Conservation (phyloP, 2,329 filamentous ascomycete species). For the Fusarium xylarioides region DNA sequence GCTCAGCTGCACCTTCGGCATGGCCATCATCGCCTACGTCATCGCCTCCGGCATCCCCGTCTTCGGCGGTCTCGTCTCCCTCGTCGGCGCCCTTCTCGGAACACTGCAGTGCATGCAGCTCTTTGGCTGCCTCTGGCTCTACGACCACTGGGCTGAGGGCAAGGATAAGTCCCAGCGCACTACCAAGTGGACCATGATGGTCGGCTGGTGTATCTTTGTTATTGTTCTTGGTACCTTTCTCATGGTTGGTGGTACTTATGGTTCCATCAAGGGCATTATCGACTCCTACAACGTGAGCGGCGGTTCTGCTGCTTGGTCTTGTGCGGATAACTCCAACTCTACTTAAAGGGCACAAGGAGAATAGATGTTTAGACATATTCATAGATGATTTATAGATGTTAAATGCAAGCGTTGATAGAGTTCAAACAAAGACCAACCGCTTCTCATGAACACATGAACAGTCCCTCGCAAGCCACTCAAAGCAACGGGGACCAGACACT, state of each 20-base stretch:
- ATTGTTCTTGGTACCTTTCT: slow-evolving; percentile 47
- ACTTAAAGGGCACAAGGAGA: background rate
- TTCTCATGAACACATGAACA: background rate
- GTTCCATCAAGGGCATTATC: slow-evolving; percentile 49
- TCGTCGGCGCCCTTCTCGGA: slow-evolving; percentile 45
- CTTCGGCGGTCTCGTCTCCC: slow-evolving; percentile 43
- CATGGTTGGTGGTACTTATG: slow-evolving; percentile 57
- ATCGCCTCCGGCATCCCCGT: slow-evolving; percentile 39
- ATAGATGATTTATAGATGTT: slow-evolving; percentile 14
- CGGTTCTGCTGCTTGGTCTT: slow-evolving; percentile 53
- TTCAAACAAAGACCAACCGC: background rate
- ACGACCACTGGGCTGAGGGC: slow-evolving; percentile 41
- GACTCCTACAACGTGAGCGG: slow-evolving; percentile 48
- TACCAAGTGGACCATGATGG: slow-evolving; percentile 26
- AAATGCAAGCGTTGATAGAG: slow-evolving; percentile 21
- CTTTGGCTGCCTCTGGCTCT: slow-evolving; percentile 45
- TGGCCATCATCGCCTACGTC: slow-evolving; percentile 43
- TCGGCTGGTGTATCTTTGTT: slow-evolving; percentile 17
- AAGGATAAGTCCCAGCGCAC: slow-evolving; percentile 22
- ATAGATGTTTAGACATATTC: background rate
- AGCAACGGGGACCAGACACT: rapidly evolving
- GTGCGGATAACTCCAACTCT: slow-evolving; percentile 54
- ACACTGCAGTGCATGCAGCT: slow-evolving; percentile 46
- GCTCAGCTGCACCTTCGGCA: slow-evolving; percentile 43
- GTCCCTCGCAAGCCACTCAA: background rate